phyloP scores from a whole-genome alignment of 495 filamentous ascomycete species.

The Aspergillus wentii region DNA sequence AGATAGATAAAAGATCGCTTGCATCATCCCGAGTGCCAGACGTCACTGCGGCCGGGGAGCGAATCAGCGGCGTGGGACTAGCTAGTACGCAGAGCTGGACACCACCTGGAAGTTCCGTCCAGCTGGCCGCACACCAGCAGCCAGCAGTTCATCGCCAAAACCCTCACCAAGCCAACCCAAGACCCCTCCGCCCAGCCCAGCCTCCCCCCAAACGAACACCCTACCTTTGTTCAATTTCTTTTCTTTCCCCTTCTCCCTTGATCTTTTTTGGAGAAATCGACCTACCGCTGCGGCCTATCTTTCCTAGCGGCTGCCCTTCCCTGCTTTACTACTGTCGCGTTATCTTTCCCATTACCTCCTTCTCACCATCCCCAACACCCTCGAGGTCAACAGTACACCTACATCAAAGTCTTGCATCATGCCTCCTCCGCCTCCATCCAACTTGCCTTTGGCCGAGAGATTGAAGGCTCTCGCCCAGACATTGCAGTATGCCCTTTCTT shows the following conservation, averaged over 20 bases:
- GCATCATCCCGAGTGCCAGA: conserved; percentile 18
- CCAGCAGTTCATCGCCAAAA: conserved; percentile 8
- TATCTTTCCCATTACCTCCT: background rate
- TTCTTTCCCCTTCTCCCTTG: background rate
- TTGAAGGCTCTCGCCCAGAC: conserved; percentile 75
- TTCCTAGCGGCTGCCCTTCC: conserved; percentile 1
- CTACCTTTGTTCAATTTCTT: background rate
- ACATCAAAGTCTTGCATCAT: conserved; percentile 35
- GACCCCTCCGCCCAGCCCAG: conserved; percentile 2
- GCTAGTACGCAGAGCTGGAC: too few relatives aligned
- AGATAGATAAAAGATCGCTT: background rate
- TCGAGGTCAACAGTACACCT: background rate
- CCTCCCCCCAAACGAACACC: background rate
- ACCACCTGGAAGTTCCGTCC: too few relatives aligned
- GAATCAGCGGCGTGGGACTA: conserved; percentile 10
- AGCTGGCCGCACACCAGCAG: too few relatives aligned
- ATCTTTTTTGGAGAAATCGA: background rate
- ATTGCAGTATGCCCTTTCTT: conserved; percentile 63
- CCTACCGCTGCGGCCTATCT: background rate
- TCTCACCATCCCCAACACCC: background rate
- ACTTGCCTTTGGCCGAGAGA: conserved; percentile 67
- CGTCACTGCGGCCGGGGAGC: conserved; percentile 22
- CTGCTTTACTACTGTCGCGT: conserved; percentile 7
- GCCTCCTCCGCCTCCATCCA: conserved; percentile 74
- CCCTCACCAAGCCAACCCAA: background rate